phyloP scores from a whole-genome alignment of 805 yeast species.

The Nakazawaea anatomiae region DNA sequence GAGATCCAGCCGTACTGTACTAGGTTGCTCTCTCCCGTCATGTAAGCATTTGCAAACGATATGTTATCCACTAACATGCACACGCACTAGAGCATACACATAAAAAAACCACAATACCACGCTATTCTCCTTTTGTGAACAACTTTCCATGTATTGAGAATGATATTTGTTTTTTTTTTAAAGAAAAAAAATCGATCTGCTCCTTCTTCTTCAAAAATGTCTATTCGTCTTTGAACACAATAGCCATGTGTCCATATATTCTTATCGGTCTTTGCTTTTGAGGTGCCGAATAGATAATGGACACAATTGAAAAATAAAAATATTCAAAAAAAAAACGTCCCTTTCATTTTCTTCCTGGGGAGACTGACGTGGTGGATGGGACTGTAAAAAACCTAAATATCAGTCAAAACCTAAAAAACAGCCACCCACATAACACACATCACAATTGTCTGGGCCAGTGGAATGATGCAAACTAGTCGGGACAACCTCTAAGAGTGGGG shows the following conservation, averaged over 20 bases:
- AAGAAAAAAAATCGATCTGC: not conserved
- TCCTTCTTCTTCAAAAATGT: not conserved
- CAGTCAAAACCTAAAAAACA: slow-evolving; percentile 1
- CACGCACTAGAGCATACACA: no score
- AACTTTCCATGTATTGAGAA: slow-evolving; percentile 4
- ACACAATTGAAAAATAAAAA: not conserved
- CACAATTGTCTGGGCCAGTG: no score
- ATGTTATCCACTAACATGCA: no score
- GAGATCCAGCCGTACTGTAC: no score
- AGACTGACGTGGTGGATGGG: not conserved
- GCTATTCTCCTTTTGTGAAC: slow-evolving; percentile 1
- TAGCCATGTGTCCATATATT: not conserved
- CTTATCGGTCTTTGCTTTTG: slow-evolving; percentile 1
- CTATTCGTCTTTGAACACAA: not conserved
- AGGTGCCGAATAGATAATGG: not conserved
- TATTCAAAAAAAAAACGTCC: not conserved
- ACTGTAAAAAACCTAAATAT: slow-evolving; percentile 2
- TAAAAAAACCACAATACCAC: no score
- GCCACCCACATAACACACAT: no score
- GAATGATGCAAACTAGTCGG: not conserved
- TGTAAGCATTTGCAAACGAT: no score
- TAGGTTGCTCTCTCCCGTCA: no score
- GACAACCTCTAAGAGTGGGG: not conserved
- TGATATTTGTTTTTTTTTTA: slow-evolving; percentile 2
- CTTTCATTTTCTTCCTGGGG: no score